These are phyloP conservation scores for Saprolegnia diclina DNA, from an alignment of 352 stramenopile species.

Conservation along the genomic window DNA sequence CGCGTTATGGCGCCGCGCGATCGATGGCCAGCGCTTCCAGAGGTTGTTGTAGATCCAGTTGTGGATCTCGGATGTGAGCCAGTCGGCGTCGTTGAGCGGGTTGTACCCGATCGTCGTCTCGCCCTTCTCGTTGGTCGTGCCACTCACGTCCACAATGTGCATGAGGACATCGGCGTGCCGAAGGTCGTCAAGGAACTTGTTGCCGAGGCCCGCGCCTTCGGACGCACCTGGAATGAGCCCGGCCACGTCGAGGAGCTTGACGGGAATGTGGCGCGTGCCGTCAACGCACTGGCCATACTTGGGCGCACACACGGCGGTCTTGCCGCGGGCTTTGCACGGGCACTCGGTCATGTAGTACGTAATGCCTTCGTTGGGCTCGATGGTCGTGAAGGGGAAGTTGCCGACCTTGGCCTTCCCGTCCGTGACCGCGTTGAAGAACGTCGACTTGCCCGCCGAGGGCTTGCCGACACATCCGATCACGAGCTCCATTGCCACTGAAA, in stretches of 20 bases:
- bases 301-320: constrained; percentile 55
- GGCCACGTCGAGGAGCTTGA: constrained; percentile 81
- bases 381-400: constrained; percentile 88
- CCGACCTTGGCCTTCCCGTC: constrained; percentile 83
- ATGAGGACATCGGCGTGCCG: constrained; percentile 84
- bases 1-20: constrained; percentile 62
- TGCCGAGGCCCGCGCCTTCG: constrained; percentile 93
- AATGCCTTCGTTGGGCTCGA: constrained; percentile 85
- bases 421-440: constrained; percentile 88
- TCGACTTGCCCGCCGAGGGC: constrained; percentile 83
- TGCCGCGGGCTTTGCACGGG: constrained; percentile 60
- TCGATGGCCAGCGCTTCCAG: constrained; percentile 75
- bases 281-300: constrained; percentile 74
- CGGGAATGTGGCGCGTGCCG: constrained; percentile 66
- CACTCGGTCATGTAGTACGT: constrained; percentile 85
- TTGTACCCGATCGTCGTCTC: constrained; percentile 82
- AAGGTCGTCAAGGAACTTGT: constrained; percentile 96
- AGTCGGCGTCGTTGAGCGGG: constrained; percentile 84
- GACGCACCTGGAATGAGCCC: constrained; percentile 78
- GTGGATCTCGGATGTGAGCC: constrained; percentile 81
- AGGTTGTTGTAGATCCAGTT: constrained; percentile 87
- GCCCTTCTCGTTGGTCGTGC: constrained; percentile 86
- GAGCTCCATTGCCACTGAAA: constrained; percentile 54
- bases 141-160: constrained; percentile 87
- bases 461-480: constrained; percentile 87